Percentiles rank a stretch among this genome's conserved stretches.
Evolutionary conservation across 352 stramenopile species (phyloP).

Genomic region (Phytophthora fragariae): DNA sequence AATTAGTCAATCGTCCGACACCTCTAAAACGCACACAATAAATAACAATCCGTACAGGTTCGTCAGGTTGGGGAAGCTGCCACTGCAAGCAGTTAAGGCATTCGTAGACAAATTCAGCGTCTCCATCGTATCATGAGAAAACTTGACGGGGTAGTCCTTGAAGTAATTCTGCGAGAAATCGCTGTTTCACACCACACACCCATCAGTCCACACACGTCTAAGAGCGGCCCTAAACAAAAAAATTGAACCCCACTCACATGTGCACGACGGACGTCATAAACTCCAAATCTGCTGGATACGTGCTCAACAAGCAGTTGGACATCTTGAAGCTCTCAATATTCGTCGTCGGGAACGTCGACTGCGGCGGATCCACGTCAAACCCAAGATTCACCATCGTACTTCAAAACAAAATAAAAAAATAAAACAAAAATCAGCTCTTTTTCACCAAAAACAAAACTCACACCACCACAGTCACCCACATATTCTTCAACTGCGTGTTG

Average conservation of each 20-base stretch:
- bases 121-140: constrained; percentile 46
- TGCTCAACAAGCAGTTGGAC: constrained; percentile 63
- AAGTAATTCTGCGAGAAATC: constrained; percentile 76
- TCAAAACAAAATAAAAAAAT: neutral
- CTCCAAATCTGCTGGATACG: constrained; percentile 59
- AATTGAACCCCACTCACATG: constrained; percentile 46
- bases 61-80: constrained; percentile 53
- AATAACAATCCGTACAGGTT: constrained; percentile 47
- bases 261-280: constrained; percentile 56
- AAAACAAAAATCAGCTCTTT: neutral
- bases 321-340: constrained; percentile 56
- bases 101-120: constrained; percentile 69
- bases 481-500: constrained; percentile 46
- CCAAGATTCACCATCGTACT: constrained; percentile 67
- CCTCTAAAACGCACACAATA: neutral
- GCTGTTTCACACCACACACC: constrained; percentile 24
- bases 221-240: neutral
- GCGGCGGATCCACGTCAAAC: constrained; percentile 44
- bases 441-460: neutral
- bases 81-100: constrained; percentile 54
- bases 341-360: constrained; percentile 61
- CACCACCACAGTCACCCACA: constrained; percentile 39
- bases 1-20: neutral
- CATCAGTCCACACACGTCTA: neutral
- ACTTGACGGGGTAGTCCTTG: constrained; percentile 59